These are phyloP conservation scores for Micractinium sp. DNA, from an alignment of 139 green algal genomes.

Conservation along the genomic window DNA sequence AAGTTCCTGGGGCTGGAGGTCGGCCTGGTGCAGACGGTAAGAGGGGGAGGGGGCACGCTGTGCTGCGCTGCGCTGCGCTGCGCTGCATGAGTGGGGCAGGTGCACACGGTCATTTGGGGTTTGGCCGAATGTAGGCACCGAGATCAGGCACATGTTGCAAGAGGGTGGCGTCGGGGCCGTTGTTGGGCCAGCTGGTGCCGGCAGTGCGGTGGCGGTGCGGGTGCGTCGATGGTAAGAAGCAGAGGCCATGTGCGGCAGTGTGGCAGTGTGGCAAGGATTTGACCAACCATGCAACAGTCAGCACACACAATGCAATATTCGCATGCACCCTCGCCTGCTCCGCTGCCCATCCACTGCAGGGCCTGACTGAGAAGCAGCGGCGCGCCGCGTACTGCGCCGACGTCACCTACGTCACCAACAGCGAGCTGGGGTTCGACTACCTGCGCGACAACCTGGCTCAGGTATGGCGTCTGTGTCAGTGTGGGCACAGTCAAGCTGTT, in stretches of 20 bases:
- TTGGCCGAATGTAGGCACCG: constrained; percentile 85
- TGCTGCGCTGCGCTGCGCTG: neutral
- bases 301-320: neutral
- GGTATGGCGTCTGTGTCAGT: constrained; percentile 33
- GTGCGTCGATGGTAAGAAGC: neutral
- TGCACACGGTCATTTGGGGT: constrained; percentile 93
- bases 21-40: constrained; percentile 81
- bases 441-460: constrained; percentile 95
- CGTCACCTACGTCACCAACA: constrained; percentile 99
- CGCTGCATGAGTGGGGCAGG: constrained; percentile 69
- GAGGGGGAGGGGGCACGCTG: neutral
- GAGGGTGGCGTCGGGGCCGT: no score
- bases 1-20: constrained; percentile 93
- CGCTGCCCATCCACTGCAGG: neutral
- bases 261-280: no score
- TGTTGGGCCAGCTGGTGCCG: no score
- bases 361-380: constrained; percentile 76
- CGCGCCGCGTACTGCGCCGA: constrained; percentile 85
- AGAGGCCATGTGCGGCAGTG: neutral
- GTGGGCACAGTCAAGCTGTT: no score
- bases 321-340: neutral
- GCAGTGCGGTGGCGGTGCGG: no score
- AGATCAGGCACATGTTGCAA: neutral
- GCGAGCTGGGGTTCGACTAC: constrained; percentile 99
- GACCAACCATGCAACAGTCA: no score